Conservation (phyloP, 2,329 filamentous ascomycete species). For the Colletotrichum falcatum region DNA sequence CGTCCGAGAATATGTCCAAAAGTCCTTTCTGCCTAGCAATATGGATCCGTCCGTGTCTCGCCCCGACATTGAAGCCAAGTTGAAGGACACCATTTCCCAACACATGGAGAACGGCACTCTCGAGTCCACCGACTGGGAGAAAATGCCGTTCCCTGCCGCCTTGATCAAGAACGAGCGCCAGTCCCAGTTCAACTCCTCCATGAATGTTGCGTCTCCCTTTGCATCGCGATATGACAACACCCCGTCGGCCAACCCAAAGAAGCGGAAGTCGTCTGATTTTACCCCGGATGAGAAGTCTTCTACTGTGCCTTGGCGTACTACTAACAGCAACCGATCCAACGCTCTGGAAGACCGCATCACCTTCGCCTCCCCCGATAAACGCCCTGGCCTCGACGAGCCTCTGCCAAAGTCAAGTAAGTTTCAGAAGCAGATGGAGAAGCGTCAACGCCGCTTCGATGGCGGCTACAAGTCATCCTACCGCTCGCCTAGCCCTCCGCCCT, state of each 20-base stretch:
- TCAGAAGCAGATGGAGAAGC: conserved; percentile 86
- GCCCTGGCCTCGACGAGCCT: conserved; percentile 56
- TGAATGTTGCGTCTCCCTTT: conserved; percentile 45
- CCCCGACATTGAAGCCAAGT: conserved; percentile 82
- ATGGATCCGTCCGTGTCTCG: conserved; percentile 71
- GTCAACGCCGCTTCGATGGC: conserved; percentile 86
- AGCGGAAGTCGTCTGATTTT: conserved; percentile 83
- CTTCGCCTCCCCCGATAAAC: conserved; percentile 65
- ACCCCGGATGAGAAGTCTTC: conserved; percentile 63
- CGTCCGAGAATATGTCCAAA: conserved; percentile 90
- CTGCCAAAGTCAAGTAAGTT: conserved; percentile 82
- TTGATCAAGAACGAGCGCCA: conserved; percentile 80
- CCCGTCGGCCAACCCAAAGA: conserved; percentile 66
- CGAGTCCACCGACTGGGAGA: conserved; percentile 83
- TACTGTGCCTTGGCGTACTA: conserved; percentile 80
- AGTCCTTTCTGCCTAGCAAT: conserved; percentile 84
- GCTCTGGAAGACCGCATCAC: conserved; percentile 82
- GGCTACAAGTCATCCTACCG: conserved; percentile 69
- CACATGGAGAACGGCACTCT: conserved; percentile 81
- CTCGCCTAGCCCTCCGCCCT: conserved; percentile 68
- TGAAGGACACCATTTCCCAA: conserved; percentile 87
- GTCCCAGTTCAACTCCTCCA: conserved; percentile 56
- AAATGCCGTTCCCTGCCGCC: conserved; percentile 85
- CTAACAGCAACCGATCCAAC: conserved; percentile 62
- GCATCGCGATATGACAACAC: conserved; percentile 43